These are phyloP conservation scores for Aspergillus sojae DNA, from an alignment of 2,329 filamentous ascomycete species.

Conservation along the genomic window DNA sequence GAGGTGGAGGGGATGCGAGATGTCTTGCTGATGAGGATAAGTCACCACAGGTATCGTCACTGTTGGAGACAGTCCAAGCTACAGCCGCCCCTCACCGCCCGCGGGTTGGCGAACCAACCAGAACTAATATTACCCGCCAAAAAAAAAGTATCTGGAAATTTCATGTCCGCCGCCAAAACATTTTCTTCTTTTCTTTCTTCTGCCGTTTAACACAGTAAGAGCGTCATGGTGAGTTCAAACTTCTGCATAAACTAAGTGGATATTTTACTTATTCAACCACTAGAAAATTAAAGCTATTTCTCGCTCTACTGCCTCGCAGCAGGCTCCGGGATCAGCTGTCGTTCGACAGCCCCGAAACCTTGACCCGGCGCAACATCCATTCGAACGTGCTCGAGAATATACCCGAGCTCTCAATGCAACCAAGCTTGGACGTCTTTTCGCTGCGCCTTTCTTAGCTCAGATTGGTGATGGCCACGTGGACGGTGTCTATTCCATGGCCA, in stretches of 20 bases:
- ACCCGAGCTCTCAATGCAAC: constrained; percentile 78
- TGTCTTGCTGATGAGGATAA: constrained; percentile 2
- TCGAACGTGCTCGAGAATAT: constrained; percentile 87
- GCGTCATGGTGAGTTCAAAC: constrained; percentile 34
- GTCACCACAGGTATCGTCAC: constrained; percentile 24
- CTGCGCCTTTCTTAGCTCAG: constrained; percentile 79
- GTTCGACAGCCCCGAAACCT: constrained; percentile 57
- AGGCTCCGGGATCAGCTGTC: constrained; percentile 50
- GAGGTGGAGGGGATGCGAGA: background rate
- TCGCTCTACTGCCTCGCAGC: constrained; percentile 49
- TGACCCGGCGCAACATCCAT: constrained; percentile 84
- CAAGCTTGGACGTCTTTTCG: constrained; percentile 92
- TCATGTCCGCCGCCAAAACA: constrained; percentile 2
- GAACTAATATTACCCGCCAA: constrained; percentile 25
- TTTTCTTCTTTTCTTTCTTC: constrained; percentile 17
- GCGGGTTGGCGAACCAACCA: constrained; percentile 33
- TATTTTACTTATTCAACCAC: constrained; percentile 11
- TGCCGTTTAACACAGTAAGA: constrained; percentile 14
- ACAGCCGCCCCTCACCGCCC: constrained; percentile 32
- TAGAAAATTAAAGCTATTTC: constrained; percentile 62
- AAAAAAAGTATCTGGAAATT: constrained; percentile 27
- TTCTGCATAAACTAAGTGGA: background rate
- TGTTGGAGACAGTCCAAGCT: constrained; percentile 17
- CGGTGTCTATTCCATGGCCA: constrained; percentile 79
- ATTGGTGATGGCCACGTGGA: constrained; percentile 91